phyloP scores from a whole-genome alignment of 2,329 filamentous ascomycete genomes.

The Ceratocystis eucalypticola region DNA sequence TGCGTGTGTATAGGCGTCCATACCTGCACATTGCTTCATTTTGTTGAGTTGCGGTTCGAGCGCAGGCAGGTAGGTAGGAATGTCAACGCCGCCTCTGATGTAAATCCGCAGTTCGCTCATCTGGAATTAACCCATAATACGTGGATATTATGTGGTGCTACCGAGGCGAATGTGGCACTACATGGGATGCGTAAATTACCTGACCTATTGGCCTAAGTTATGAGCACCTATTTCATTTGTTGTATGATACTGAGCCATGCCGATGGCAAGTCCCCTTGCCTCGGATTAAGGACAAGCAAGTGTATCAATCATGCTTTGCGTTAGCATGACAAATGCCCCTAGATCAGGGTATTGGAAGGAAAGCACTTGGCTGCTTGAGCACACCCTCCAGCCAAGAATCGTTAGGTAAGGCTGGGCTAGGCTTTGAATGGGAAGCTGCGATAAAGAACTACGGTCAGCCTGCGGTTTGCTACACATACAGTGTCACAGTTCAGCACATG shows the following conservation, averaged over 20 bases:
- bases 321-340: not conserved
- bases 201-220: no score
- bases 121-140: not conserved
- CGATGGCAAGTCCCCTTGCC: not conserved
- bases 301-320: not conserved
- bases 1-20: no score
- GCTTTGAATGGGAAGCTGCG: not conserved
- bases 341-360: not conserved
- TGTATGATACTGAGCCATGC: not conserved
- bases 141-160: not conserved
- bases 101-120: not conserved
- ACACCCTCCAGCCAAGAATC: not conserved
- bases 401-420: not conserved
- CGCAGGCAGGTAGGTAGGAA: not conserved
- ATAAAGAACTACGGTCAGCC: not conserved
- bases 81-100: not conserved
- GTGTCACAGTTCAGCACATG: not conserved
- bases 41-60: not conserved
- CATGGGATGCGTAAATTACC: not conserved
- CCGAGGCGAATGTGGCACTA: not conserved
- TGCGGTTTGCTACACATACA: not conserved
- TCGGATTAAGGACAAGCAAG: not conserved
- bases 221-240: not conserved
- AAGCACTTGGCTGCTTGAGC: not conserved
- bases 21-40: not conserved